A percentile compares a stretch with the other conserved stretches of the same genome.
Conservation (phyloP, 2,329 filamentous ascomycete species). For the Purpureocillium takamizusanense region DNA sequence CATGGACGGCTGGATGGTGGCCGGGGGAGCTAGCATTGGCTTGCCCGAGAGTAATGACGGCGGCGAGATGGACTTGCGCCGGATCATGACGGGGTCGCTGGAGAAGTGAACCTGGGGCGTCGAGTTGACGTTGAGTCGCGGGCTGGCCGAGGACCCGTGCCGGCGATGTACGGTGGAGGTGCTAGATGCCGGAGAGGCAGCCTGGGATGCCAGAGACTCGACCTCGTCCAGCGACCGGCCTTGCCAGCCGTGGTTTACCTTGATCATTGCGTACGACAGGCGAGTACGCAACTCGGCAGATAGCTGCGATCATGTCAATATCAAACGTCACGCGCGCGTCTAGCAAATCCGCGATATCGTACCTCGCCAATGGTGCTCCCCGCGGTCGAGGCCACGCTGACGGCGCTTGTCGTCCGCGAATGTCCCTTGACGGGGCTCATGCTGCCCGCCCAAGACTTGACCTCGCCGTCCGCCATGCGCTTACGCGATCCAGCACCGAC, state of each 20-base stretch:
- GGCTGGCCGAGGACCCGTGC: slow-evolving; percentile 44
- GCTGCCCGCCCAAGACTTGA: slow-evolving; percentile 46
- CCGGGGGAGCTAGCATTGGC: slow-evolving; percentile 41
- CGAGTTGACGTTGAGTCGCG: slow-evolving; percentile 31
- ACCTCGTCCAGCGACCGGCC: slow-evolving; percentile 68
- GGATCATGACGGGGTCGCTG: slow-evolving; percentile 7
- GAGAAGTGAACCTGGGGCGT: slow-evolving; percentile 18
- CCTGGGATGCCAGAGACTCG: slow-evolving; percentile 63
- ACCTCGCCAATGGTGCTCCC: slow-evolving; percentile 73
- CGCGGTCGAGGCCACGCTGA: slow-evolving; percentile 49
- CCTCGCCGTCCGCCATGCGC: slow-evolving; percentile 65
- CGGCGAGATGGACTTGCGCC: slow-evolving; percentile 26
- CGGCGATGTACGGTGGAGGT: slow-evolving; percentile 45
- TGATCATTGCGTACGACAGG: slow-evolving; percentile 87
- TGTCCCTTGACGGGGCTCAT: slow-evolving; percentile 47
- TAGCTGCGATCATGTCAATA: slow-evolving; percentile 38
- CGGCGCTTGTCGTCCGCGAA: slow-evolving; percentile 62
- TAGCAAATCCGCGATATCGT: no score
- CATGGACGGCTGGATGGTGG: slow-evolving; percentile 42
- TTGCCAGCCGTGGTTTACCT: slow-evolving; percentile 86
- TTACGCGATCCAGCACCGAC: slow-evolving; percentile 46
- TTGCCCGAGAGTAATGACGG: slow-evolving; percentile 23
- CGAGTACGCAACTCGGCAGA: slow-evolving; percentile 74
- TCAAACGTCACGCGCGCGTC: slow-evolving; percentile 1
- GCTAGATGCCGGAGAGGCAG: slow-evolving; percentile 53